These are phyloP conservation scores for Lentinus polychrous DNA, from an alignment of 1,284 basidiomycete genomes.

Conservation along the genomic window DNA sequence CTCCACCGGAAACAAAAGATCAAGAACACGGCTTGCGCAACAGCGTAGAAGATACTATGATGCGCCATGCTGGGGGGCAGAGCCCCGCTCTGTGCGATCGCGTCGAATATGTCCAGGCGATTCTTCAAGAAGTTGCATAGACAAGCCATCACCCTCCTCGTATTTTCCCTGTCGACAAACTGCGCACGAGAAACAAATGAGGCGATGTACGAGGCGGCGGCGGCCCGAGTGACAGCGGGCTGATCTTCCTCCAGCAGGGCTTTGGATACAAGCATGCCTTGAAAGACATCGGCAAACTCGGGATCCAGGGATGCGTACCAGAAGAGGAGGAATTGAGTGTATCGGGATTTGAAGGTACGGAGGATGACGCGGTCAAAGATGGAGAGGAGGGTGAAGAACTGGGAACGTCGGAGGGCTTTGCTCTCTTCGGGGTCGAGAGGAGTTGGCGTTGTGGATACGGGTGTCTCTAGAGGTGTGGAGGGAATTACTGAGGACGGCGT, in stretches of 20 bases:
- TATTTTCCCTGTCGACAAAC: conserved; percentile 75
- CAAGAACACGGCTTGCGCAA: conserved; percentile 89
- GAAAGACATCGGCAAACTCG: conserved; percentile 89
- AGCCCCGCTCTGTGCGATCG: conserved; percentile 32
- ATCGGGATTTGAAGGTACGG: conserved; percentile 93
- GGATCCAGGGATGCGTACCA: conserved; percentile 89
- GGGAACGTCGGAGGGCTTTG: conserved; percentile 39
- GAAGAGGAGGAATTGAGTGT: conserved; percentile 96
- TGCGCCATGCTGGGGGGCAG: conserved; percentile 38
- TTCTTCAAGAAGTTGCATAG: conserved; percentile 80
- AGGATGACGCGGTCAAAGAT: conserved; percentile 94
- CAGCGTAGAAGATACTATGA: conserved; percentile 86
- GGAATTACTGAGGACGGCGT: conserved; percentile 21
- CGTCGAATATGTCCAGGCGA: conserved; percentile 69
- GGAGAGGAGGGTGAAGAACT: conserved; percentile 84
- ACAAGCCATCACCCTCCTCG: conserved; percentile 74
- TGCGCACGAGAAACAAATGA: conserved; percentile 88
- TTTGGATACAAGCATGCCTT: conserved; percentile 86
- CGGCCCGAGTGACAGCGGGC: conserved; percentile 75
- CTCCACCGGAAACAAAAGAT: conserved; percentile 99
- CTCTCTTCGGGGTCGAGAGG: conserved; percentile 24
- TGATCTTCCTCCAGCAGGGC: conserved; percentile 63
- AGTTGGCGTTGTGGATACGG: conserved; percentile 17
- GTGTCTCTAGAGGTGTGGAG: conserved; percentile 10
- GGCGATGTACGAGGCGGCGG: conserved; percentile 89